Evolutionary conservation across 2,329 filamentous ascomycete genomes (phyloP), one percentile per base, ranked within the genome.

Genomic region (Colletotrichum musicola): DNA sequence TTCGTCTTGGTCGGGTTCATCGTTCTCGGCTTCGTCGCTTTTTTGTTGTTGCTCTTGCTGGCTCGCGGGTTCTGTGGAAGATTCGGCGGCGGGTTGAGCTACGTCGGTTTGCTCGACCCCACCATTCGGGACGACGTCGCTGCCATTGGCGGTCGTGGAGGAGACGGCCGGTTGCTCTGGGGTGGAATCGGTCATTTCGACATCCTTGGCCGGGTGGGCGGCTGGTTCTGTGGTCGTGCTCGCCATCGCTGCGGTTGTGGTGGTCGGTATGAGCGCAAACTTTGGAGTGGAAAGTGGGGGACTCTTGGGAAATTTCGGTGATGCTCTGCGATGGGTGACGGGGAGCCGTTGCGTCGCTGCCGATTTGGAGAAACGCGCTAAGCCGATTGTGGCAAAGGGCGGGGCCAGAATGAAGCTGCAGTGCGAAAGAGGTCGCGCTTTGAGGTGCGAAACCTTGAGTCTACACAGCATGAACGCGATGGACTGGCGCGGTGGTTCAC

Each of bases 221-320:
- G 46, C 50, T 12, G 63, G 46, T 16, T 67, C 66, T 42, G 57
- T 9, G 14, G 44, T 22, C 18, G 57, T 49, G 40, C 46, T 54
- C 30, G 62, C 62, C 67, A 69, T 69, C 12, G 13, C 25, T 49
- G 57, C 27, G 46, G 38, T 58, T 30, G 63, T 20, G 51, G 20
- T 40, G 57, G 7, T 49, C 16, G 14, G 51, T 38, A 49, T 16
- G 27, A n/a, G 13, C 58, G 63, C 57, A 57, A 38, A 54, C 22
- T 67, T 68, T 69, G 46, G 56, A 12, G 6, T 40, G 50, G 40
- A 62, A 68, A 68, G 63, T 66, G 64, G 67, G 63, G 63, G 64
- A 68, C 44, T 59, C 68, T 44, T 69, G 25, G 40, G 66, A 66
- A 69, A 66, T 69, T 69, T 67, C 6, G 67, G 35, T 56, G 62